Base-by-base conservation (phyloP, 768 basidiomycete genomes). In the Mycena filopes region DNA sequence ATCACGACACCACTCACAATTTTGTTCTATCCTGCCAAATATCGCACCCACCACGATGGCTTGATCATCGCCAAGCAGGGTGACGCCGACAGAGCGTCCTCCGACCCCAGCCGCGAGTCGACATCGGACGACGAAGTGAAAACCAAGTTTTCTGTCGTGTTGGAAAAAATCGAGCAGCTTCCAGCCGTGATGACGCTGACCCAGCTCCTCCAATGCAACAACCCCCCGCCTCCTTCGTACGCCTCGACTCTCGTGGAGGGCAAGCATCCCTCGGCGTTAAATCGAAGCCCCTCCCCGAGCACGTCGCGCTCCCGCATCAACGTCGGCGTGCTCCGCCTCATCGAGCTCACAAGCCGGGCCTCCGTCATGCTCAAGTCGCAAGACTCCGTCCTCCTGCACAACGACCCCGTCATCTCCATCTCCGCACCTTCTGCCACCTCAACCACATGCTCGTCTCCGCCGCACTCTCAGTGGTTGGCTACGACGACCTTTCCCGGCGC, bases 331-430 rank as follows among this genome's bases (percentile, higher is more conserved):
- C 83, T 98, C 1, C 94, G 96, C 21, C 84, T 99, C 10, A 88
- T 99, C 69, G 96, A 98, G 74, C 81, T 98, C 46, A 92, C 94
- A 1, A 90, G 90, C 38, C 91, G 98, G 60, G 93, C 93, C 2
- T 95, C 94, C 3, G 91, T 92, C 1, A 87, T 97, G 40, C 86
- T 99, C 76, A 91, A 88, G 73, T 93, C 92, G 1, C 87, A 92
- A 55, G 89, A 89, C 64, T 86, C 89, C 1, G 80, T 84, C 3
- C 81, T 95, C 25, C 82, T 93, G 42, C 82, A 81, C 60, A 87
- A 84, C 47, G 94, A 96, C 70, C 85, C 94, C 4, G 76, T 95
- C 41, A 78, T 93, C 16, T 86, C 87, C 2, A 83, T 93, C 29
- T 91, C 81, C 84, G 87, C 55, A 93, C 93, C 4, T 96, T 95